A percentile compares a stretch with the other conserved stretches of the same genome.
phyloP scores from a whole-genome alignment of 1,139 yeast species.

The Kluyveromyces marxianus region DNA sequence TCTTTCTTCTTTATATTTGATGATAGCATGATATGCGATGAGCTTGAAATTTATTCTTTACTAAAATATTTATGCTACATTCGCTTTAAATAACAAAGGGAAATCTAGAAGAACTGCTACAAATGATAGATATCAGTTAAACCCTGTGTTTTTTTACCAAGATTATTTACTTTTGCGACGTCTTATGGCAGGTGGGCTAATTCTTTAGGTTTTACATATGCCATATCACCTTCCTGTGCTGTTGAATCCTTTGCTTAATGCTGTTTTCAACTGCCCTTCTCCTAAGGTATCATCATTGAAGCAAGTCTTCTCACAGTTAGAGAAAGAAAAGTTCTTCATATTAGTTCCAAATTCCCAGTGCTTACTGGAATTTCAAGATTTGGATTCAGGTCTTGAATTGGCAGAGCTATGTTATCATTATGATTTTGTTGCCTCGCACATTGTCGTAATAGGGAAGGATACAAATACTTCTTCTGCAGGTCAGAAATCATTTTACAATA shows the following conservation, averaged over 20 bases:
- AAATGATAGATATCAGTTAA: not conserved
- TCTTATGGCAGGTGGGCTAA: too few species aligned
- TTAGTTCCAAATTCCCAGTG: constrained; percentile 54
- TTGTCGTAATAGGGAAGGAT: constrained; percentile 22
- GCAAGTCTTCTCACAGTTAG: constrained; percentile 37
- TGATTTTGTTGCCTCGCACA: constrained; percentile 67
- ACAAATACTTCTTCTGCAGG: not conserved
- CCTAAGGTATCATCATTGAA: constrained; percentile 46
- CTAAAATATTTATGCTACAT: too few species aligned
- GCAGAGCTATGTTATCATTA: constrained; percentile 54
- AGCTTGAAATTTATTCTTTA: not conserved
- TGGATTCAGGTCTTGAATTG: constrained; percentile 39
- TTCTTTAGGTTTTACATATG: constrained; percentile 12
- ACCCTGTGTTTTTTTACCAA: too few species aligned
- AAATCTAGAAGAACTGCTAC: too few species aligned
- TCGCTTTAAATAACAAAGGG: too few species aligned
- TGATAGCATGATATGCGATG: not conserved
- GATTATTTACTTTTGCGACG: too few species aligned
- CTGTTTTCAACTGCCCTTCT: constrained; percentile 59
- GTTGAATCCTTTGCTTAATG: constrained; percentile 59
- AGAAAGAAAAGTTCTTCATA: constrained; percentile 45
- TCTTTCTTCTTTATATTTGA: too few species aligned
- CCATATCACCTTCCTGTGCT: constrained; percentile 37
- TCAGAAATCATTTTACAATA: constrained; percentile 2
- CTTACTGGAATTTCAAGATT: constrained; percentile 46